Percentiles rank a stretch among this genome's conserved stretches.
phyloP scores from a whole-genome alignment of 805 yeast genomes.

The Ogataea angusta region DNA sequence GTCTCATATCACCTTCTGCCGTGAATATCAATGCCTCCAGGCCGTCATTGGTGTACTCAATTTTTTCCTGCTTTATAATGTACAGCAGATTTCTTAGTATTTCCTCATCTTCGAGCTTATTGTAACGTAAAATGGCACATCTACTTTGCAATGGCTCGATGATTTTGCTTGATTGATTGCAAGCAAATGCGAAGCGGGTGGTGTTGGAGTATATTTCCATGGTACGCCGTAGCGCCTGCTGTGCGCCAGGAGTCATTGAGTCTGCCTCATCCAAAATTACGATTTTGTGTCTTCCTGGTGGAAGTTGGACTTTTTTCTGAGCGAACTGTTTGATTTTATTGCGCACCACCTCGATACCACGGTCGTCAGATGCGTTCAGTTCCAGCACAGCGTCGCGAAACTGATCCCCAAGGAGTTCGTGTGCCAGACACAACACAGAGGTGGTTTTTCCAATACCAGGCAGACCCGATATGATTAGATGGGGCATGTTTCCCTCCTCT shows the following conservation, averaged over 20 bases:
- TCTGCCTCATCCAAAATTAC: slow-evolving; percentile 94
- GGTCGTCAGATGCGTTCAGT: slow-evolving; percentile 92
- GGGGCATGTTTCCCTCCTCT: slow-evolving; percentile 94
- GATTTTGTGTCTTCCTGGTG: slow-evolving; percentile 88
- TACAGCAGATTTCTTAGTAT: slow-evolving; percentile 73
- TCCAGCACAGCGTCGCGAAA: slow-evolving; percentile 79
- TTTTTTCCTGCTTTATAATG: slow-evolving; percentile 64
- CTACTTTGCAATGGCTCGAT: slow-evolving; percentile 96
- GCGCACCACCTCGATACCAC: slow-evolving; percentile 96
- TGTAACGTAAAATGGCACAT: slow-evolving; percentile 89
- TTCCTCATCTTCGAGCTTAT: slow-evolving; percentile 79
- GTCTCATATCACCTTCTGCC: slow-evolving; percentile 99
- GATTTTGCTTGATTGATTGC: slow-evolving; percentile 90
- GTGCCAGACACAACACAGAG: slow-evolving; percentile 84
- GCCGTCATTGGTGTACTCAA: slow-evolving; percentile 84
- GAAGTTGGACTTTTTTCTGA: slow-evolving; percentile 83
- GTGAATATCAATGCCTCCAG: slow-evolving; percentile 89
- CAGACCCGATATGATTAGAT: slow-evolving; percentile 88
- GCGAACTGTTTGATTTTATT: slow-evolving; percentile 94
- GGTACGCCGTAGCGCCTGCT: slow-evolving; percentile 88
- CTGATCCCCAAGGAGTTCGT: slow-evolving; percentile 70
- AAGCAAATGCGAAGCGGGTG: slow-evolving; percentile 97
- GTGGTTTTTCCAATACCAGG: slow-evolving; percentile 99
- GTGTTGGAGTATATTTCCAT: slow-evolving; percentile 96
- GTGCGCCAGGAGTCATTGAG: slow-evolving; percentile 96